Evolutionary conservation across 2,329 filamentous ascomycete genomes (phyloP).

Genomic region (Fusarium xyrophilum): DNA sequence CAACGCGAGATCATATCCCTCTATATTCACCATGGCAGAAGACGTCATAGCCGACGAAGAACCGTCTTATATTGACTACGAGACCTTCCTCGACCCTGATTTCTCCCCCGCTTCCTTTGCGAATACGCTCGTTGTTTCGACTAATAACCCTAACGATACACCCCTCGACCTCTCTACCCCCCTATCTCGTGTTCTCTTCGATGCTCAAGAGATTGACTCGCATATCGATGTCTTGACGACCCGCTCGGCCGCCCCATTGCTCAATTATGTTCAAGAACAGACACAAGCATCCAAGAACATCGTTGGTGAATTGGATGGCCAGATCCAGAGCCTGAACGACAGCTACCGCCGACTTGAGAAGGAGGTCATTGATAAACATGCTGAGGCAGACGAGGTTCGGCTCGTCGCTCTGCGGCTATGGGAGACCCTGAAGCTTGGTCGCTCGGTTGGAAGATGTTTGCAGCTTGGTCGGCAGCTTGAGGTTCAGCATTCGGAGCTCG

Average conservation of each 20-base stretch:
- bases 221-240: slow-evolving; percentile 92
- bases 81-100: slow-evolving; percentile 81
- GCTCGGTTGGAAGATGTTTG: slow-evolving; percentile 79
- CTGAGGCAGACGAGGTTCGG: slow-evolving; percentile 82
- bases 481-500: slow-evolving; percentile 75
- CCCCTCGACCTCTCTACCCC: slow-evolving; percentile 94
- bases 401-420: slow-evolving; percentile 79
- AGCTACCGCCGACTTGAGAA: slow-evolving; percentile 86
- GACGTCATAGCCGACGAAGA: slow-evolving; percentile 53
- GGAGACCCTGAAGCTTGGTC: slow-evolving; percentile 77
- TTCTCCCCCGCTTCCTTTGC: slow-evolving; percentile 87
- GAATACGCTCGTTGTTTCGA: slow-evolving; percentile 85
- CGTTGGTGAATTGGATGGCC: slow-evolving; percentile 76
- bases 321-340: slow-evolving; percentile 80
- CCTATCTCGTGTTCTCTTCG: slow-evolving; percentile 90
- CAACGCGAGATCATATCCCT: not conserved
- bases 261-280: slow-evolving; percentile 78
- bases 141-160: slow-evolving; percentile 90
- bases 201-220: slow-evolving; percentile 95
- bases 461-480: slow-evolving; percentile 86
- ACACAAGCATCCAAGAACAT: slow-evolving; percentile 75
- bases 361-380: slow-evolving; percentile 85
- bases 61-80: slow-evolving; percentile 93
- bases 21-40: slow-evolving; percentile 11
- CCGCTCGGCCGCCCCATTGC: slow-evolving; percentile 79